These are phyloP conservation scores for Malassezia sp. DNA, from an alignment of 1,284 basidiomycete species.

Conservation along the genomic window DNA sequence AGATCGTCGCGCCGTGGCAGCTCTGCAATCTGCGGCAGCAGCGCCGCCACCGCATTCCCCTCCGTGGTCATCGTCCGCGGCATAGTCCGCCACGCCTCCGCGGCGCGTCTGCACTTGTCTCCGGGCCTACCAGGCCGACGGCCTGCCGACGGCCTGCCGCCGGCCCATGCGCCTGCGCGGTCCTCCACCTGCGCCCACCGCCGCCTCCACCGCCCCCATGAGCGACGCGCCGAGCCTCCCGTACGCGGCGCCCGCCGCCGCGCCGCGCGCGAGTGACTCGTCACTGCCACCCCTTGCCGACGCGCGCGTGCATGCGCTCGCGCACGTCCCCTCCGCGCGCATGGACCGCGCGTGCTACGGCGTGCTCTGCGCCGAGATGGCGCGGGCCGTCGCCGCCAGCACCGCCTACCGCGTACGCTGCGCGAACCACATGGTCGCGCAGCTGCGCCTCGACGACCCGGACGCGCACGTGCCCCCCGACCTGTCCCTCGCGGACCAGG, in stretches of 20 bases:
- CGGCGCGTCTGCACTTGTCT: background rate
- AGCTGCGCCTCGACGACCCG: constrained; percentile 7
- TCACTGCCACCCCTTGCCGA: background rate
- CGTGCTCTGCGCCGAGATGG: constrained; percentile 9
- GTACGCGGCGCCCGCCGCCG: background rate
- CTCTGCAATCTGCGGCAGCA: constrained; percentile 14
- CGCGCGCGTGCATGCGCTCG: background rate
- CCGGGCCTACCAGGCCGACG: background rate
- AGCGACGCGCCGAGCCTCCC: constrained; percentile 4
- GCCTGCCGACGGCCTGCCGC: background rate
- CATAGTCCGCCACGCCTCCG: background rate
- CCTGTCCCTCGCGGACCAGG: constrained; percentile 6
- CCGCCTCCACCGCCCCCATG: background rate
- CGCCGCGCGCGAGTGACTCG: background rate
- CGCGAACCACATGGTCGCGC: constrained; percentile 12
- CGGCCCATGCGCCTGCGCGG: too few relatives aligned
- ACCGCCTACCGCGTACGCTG: constrained; percentile 5
- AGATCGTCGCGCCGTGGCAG: constrained; percentile 9
- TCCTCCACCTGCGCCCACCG: background rate
- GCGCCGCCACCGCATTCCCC: constrained; percentile 10
- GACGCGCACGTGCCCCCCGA: constrained; percentile 9
- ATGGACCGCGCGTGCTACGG: constrained; percentile 3
- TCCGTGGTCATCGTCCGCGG: background rate
- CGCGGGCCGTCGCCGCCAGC: constrained; percentile 2
- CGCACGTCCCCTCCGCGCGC: background rate